A percentile compares a stretch with the other conserved stretches of the same genome.
phyloP scores from a whole-genome alignment of 208 protist genomes.

The Acanthamoeba quina region DNA sequence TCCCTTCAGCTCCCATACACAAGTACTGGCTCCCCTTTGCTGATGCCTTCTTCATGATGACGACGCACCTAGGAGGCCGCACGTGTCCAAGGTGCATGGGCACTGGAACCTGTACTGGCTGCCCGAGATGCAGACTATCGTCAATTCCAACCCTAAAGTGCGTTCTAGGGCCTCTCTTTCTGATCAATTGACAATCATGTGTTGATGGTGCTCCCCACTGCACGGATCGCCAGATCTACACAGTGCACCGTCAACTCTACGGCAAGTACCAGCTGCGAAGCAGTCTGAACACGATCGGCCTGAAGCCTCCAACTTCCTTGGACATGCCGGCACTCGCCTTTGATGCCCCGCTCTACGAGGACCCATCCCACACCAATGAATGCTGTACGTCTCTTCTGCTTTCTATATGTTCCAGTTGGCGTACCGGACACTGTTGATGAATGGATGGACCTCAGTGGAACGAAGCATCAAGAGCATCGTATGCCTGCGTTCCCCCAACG shows the following conservation, averaged over 20 bases:
- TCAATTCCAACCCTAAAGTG: conserved; percentile 18
- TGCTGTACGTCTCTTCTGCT: too few species aligned
- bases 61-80: background rate
- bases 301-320: background rate
- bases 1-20: too few species aligned
- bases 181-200: too few species aligned
- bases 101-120: conserved; percentile 51
- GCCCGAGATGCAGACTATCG: conserved; percentile 1
- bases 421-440: too few species aligned
- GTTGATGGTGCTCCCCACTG: background rate
- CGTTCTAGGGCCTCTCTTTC: background rate
- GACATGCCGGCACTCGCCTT: background rate
- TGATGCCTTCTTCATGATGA: background rate
- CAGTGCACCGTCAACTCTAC: background rate
- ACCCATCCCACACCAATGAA: background rate
- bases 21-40: background rate
- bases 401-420: too few species aligned
- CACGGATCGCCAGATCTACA: background rate
- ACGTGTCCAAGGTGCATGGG: background rate
- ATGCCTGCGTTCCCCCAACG: background rate
- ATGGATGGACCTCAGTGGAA: background rate
- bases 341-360: background rate
- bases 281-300: background rate
- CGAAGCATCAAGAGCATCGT: background rate
- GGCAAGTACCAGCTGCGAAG: background rate